Percentiles rank a stretch among this genome's conserved stretches.
Evolutionary conservation across 129 eudicot genomes (phyloP).

Genomic region (Mikania micrantha): DNA sequence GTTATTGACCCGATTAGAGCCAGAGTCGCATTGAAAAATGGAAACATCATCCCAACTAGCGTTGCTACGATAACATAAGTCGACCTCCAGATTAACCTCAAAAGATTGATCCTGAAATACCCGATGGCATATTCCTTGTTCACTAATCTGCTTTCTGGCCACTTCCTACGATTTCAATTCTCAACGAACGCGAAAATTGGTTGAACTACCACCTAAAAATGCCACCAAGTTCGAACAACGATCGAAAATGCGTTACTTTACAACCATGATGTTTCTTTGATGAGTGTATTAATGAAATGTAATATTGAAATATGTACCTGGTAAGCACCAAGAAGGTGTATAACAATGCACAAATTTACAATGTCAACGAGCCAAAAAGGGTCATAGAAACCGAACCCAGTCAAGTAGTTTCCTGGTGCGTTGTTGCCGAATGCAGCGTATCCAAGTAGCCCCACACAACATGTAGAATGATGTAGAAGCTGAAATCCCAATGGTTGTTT

Average conservation of each 20-base stretch:
- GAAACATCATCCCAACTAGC: slow-evolving; percentile 43
- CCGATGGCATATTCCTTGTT: slow-evolving; percentile 25
- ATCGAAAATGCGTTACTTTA: no score
- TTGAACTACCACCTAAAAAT: slow-evolving; percentile 41
- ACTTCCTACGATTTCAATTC: slow-evolving; percentile 27
- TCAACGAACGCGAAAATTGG: slow-evolving; percentile 55
- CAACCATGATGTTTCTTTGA: neutral
- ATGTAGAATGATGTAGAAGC: slow-evolving; percentile 44
- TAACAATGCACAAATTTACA: slow-evolving; percentile 49
- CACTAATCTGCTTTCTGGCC: slow-evolving; percentile 45
- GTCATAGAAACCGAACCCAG: slow-evolving; percentile 34
- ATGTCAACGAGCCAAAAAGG: slow-evolving; percentile 66
- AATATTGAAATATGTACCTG: slow-evolving; percentile 40
- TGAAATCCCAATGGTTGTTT: slow-evolving; percentile 32
- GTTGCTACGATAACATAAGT: slow-evolving; percentile 44
- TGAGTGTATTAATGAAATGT: neutral
- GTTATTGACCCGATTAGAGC: slow-evolving; percentile 54
- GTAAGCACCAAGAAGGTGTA: slow-evolving; percentile 70
- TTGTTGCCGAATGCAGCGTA: slow-evolving; percentile 66
- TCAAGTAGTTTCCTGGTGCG: slow-evolving; percentile 58
- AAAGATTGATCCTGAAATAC: slow-evolving; percentile 26
- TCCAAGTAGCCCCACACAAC: slow-evolving; percentile 50
- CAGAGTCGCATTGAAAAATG: slow-evolving; percentile 58
- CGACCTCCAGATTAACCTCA: slow-evolving; percentile 59
- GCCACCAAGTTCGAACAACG: neutral